Evolutionary conservation across 2,329 filamentous ascomycete genomes (phyloP), one percentile per base, ranked within the genome.

Genomic region (Paraphoma chrysanthemicola): DNA sequence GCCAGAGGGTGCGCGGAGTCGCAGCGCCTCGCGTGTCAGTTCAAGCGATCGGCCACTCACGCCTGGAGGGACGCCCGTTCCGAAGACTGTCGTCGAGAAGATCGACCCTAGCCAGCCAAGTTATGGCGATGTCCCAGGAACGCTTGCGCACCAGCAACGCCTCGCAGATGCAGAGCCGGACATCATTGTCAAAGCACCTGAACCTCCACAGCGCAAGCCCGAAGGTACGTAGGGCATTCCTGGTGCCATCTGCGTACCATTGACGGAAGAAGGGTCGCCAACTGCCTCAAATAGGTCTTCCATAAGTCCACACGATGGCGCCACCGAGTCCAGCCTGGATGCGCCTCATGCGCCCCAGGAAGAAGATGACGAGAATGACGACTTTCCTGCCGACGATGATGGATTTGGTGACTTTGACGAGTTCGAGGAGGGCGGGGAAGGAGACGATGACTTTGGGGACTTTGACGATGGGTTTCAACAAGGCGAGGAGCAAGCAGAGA

Each of bases 41-140:
- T 69, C 67, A 8, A 76, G 77, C 78, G 80, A 82, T 57, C 74
- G 78, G 54, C 79, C 82, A 18, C 64, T 78, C 38, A 83, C 81
- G 9, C 83, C 84, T 5, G 82, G 81, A 33, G 83, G 81, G 46
- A 62, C 81, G 6, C 78, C 82, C 8, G 79, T 88, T 38, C 86
- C 86, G 16, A 83, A 80, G 63, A 87, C 85, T 6, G 76, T 88
- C 9, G 85, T 88, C 16, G 86, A 88, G 68, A 86, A 85, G 71
- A 79, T 89, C 47, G 86, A 88, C 59, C 80, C 82, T 30, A 79
- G 82, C 30, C 72, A 77, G 55, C 83, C 85, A 39, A 83, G 82
- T 64, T 79, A 88, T 72, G 86, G 86, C 17, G 86, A 89, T 53
- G 80, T 88, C 7, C 86, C 86, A 29, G 86, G 86, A 30, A 89